These are phyloP conservation scores for Olyra latifolia DNA, from an alignment of 176 grass and related monocot genomes.

Conservation along the genomic window DNA sequence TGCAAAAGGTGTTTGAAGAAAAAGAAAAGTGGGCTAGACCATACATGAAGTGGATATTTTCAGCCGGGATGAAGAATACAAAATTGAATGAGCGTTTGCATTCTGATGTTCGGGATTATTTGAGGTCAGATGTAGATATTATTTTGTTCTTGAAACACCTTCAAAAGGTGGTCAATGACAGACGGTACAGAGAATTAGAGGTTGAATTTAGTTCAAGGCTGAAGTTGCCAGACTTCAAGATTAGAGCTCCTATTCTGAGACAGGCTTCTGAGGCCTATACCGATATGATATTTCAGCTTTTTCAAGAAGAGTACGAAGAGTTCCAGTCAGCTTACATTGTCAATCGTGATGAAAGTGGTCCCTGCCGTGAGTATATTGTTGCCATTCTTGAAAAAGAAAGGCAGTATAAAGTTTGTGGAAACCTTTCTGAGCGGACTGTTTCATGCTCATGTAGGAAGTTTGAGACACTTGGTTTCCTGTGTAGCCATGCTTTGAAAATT, in stretches of 20 bases:
- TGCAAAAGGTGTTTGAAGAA: slow-evolving; percentile 61
- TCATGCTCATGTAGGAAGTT: slow-evolving; percentile 64
- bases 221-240: slow-evolving; percentile 57
- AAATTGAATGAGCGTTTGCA: slow-evolving; percentile 47
- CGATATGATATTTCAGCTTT: slow-evolving; percentile 61
- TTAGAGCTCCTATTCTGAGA: slow-evolving; percentile 58
- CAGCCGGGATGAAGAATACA: slow-evolving; percentile 61
- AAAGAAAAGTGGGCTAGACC: slow-evolving; percentile 71
- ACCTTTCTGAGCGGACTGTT: slow-evolving; percentile 52
- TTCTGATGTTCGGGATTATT: slow-evolving; percentile 38
- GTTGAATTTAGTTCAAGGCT: slow-evolving; percentile 46
- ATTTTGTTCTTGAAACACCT: slow-evolving; percentile 48
- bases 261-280: slow-evolving; percentile 63
- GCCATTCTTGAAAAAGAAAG: slow-evolving; percentile 53
- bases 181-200: slow-evolving; percentile 50
- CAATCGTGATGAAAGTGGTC: slow-evolving; percentile 47
- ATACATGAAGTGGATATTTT: slow-evolving; percentile 60
- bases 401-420: slow-evolving; percentile 52
- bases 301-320: slow-evolving; percentile 68
- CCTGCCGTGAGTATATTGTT: slow-evolving; percentile 50
- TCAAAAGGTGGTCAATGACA: slow-evolving; percentile 48
- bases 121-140: slow-evolving; percentile 47
- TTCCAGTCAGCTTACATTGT: slow-evolving; percentile 64
- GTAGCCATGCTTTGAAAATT: slow-evolving; percentile 69
- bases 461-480: slow-evolving; percentile 57